Evolutionary conservation across 1,284 basidiomycete species (phyloP).

Genomic region (Coniferiporia sulphurascens): DNA sequence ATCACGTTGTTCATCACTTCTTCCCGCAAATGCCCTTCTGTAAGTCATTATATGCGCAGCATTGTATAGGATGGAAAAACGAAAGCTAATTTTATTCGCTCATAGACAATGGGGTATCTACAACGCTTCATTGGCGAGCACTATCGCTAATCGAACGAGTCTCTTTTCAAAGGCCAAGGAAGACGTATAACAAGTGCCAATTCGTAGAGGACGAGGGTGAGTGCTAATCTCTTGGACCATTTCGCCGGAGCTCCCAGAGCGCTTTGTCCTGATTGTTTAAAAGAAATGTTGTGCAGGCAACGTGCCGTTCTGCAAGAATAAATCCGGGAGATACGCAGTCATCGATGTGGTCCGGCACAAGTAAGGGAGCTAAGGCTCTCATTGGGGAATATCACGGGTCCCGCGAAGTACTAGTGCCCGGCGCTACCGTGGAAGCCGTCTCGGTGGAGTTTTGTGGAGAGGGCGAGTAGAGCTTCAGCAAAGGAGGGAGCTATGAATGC

Average conservation of each 20-base stretch:
- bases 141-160: slow-evolving; percentile 43
- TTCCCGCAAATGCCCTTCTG: slow-evolving; percentile 33
- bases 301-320: slow-evolving; percentile 63
- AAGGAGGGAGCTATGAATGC: too few relatives aligned
- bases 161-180: slow-evolving; percentile 49
- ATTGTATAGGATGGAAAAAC: background rate
- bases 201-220: slow-evolving; percentile 64
- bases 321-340: slow-evolving; percentile 33
- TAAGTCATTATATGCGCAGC: slow-evolving; percentile 17
- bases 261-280: slow-evolving; percentile 24
- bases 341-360: background rate
- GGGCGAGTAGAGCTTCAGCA: too few relatives aligned
- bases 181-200: slow-evolving; percentile 54
- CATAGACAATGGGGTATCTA: slow-evolving; percentile 43
- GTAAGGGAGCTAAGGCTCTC: background rate
- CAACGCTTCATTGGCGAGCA: slow-evolving; percentile 49
- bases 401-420: background rate
- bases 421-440: too few relatives aligned
- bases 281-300: slow-evolving; percentile 30
- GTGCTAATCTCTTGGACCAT: background rate
- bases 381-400: background rate
- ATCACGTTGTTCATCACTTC: slow-evolving; percentile 37
- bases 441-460: too few relatives aligned
- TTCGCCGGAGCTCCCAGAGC: background rate
- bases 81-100: background rate